Evolutionary conservation across 2,329 filamentous ascomycete genomes (phyloP), one percentile per base, ranked within the genome.

Genomic region (Xylaria sp.): DNA sequence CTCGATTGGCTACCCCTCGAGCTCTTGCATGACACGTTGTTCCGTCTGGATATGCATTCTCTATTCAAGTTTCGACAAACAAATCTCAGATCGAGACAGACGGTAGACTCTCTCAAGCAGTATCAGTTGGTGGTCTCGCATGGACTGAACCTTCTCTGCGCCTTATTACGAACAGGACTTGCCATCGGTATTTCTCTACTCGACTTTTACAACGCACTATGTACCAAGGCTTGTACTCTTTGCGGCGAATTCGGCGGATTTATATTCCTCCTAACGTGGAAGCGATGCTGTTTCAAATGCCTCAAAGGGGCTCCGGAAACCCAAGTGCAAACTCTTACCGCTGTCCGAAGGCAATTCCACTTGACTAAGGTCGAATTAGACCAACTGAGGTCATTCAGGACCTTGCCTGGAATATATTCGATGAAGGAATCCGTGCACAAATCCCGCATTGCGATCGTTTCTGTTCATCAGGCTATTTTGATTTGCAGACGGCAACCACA

Each of bases 41-140:
- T 76, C 23, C 68, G 61, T 53, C 62, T 79, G 9, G 79, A 81
- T 55, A 75, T 81, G 27, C 21, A 65, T n/a, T 77, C 77, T 77
- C 58, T 81, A 21, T 78, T 80, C 60, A 69, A 65, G 0, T 72
- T 81, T 21, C 74, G 79, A 50, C 78, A 80, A 66, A 66, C 69
- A 1, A 79, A 71, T 70, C 37, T 73, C 44, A 47, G 67, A 57
- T 70, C 68, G 16, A 75, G 76, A 67, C 60, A 75, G 13, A 53
- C 27, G 4, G 70, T 78, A n/a, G 68, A 75, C 62, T 71, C 65
- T 60, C 61, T 78, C 16, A 55, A 58, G 18, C 53, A 78, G 63
- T 80, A 79, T 66, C 71, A 63, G 10, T 54, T 68, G 6, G 69
- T 75, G 6, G 60, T 60, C 18, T 65, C 63, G 18, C 68, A 64